Percentiles rank a stretch among this genome's conserved stretches.
Conservation (phyloP, 495 filamentous ascomycete species). For the Penicillium angulare region DNA sequence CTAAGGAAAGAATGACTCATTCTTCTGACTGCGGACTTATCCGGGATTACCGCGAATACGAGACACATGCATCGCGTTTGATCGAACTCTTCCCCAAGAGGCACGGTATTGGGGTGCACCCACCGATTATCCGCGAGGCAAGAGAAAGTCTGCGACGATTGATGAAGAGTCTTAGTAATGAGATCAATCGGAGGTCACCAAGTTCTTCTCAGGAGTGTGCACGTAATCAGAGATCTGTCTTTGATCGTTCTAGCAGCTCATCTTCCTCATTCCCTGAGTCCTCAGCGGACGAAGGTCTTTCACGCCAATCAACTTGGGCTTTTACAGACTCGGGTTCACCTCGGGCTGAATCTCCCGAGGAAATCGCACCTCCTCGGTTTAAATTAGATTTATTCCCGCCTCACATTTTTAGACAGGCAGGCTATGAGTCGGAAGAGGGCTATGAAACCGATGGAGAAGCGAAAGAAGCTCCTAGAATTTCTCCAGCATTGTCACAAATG, state of each 20-base stretch:
- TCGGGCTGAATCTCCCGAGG: slow-evolving; percentile 36
- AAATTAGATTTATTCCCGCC: slow-evolving; percentile 37
- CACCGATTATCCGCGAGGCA: slow-evolving; percentile 32
- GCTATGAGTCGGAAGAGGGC: slow-evolving; percentile 34
- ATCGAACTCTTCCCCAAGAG: slow-evolving; percentile 37
- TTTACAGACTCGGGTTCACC: slow-evolving; percentile 27
- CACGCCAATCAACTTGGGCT: slow-evolving; percentile 35
- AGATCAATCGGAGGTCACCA: slow-evolving; percentile 56
- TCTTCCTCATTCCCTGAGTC: slow-evolving; percentile 50
- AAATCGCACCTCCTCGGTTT: slow-evolving; percentile 27
- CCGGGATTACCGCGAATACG: slow-evolving; percentile 69
- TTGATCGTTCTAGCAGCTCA: slow-evolving; percentile 67
- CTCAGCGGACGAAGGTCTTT: slow-evolving; percentile 31
- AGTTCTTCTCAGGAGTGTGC: slow-evolving; percentile 48
- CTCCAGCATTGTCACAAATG: slow-evolving; percentile 35
- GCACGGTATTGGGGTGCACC: slow-evolving; percentile 28
- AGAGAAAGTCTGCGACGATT: slow-evolving; percentile 47
- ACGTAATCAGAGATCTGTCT: slow-evolving; percentile 61
- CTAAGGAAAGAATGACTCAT: slow-evolving; percentile 56
- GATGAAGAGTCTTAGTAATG: slow-evolving; percentile 51
- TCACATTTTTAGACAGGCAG: slow-evolving; percentile 35
- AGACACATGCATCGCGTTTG: slow-evolving; percentile 64
- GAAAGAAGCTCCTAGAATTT: slow-evolving; percentile 18
- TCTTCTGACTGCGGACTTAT: slow-evolving; percentile 58
- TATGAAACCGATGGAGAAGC: slow-evolving; percentile 47